These are phyloP conservation scores for Alternaria gansuensis DNA, from an alignment of 2,329 filamentous ascomycete species.

Conservation along the genomic window DNA sequence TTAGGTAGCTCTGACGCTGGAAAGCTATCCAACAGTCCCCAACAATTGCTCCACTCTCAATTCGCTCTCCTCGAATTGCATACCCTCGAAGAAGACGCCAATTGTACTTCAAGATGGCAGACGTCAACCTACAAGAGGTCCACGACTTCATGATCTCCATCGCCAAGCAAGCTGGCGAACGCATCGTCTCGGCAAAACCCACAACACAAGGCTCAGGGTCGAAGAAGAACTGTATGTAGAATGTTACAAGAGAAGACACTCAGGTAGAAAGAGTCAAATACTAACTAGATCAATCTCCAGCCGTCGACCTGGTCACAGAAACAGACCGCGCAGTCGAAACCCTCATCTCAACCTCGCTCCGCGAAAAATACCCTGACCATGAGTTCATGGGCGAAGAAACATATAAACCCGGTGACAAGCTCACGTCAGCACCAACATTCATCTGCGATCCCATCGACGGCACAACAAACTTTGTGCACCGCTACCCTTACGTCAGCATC, in stretches of 20 bases:
- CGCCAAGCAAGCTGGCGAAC: conserved; percentile 57
- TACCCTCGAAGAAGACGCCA: neutral
- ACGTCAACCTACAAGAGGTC: conserved; percentile 58
- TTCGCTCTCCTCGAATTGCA: neutral
- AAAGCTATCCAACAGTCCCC: neutral
- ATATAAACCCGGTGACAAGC: conserved; percentile 69
- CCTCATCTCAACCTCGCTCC: conserved; percentile 63
- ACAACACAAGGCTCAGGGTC: conserved; percentile 53
- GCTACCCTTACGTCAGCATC: conserved; percentile 76
- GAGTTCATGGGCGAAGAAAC: conserved; percentile 65
- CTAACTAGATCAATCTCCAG: conserved; percentile 40
- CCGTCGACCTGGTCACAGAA: conserved; percentile 70
- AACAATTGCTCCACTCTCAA: neutral
- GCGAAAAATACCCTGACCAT: conserved; percentile 63
- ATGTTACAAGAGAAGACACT: neutral
- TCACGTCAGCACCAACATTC: conserved; percentile 76
- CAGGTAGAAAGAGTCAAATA: neutral
- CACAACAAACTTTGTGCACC: conserved; percentile 82
- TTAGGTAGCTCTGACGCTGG: neutral
- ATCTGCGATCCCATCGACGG: conserved; percentile 85
- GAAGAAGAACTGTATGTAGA: conserved; percentile 59
- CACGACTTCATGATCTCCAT: conserved; percentile 59
- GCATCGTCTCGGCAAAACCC: conserved; percentile 58
- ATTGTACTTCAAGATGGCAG: conserved; percentile 38
- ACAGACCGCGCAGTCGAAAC: conserved; percentile 69